Percentiles rank a stretch among this genome's conserved stretches.
phyloP scores from a whole-genome alignment of 2,329 filamentous ascomycete species.

The Clarireedia sp. region DNA sequence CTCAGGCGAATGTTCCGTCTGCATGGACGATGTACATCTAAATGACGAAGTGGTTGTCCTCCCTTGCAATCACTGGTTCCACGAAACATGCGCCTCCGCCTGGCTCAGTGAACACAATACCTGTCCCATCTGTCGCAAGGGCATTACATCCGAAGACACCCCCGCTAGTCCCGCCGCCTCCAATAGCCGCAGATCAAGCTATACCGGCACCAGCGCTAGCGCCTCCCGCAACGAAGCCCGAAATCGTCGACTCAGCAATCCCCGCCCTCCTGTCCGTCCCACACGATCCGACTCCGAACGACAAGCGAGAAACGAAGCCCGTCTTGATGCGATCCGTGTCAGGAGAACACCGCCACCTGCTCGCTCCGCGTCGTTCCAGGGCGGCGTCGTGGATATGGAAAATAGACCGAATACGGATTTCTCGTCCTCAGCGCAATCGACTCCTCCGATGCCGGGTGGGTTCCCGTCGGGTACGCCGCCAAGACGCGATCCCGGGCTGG shows the following conservation, averaged over 20 bases:
- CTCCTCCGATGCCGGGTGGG: slow-evolving; percentile 12
- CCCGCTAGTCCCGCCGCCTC: slow-evolving; percentile 10
- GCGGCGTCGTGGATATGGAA: background rate
- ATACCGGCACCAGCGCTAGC: slow-evolving; percentile 2
- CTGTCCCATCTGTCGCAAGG: slow-evolving; percentile 69
- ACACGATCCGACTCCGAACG: background rate
- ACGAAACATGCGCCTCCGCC: slow-evolving; percentile 68
- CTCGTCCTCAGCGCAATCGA: background rate
- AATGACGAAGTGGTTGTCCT: slow-evolving; percentile 69
- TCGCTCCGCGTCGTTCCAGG: slow-evolving; percentile 8
- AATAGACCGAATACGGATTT: background rate
- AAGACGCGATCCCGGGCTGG: slow-evolving; percentile 16
- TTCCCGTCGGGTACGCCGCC: slow-evolving; percentile 9
- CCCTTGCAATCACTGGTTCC: slow-evolving; percentile 92
- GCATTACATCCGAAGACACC: slow-evolving; percentile 22
- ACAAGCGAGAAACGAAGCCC: slow-evolving; percentile 22
- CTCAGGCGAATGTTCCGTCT: slow-evolving; percentile 86
- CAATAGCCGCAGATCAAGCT: slow-evolving; percentile 9
- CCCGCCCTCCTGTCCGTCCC: slow-evolving; percentile 11
- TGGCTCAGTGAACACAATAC: slow-evolving; percentile 92
- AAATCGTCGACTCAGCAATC: slow-evolving; percentile 14
- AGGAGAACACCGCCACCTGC: slow-evolving; percentile 16
- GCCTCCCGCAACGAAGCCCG: slow-evolving; percentile 14
- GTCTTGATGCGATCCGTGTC: slow-evolving; percentile 24
- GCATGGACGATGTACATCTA: slow-evolving; percentile 74